Base-by-base conservation (phyloP, 352 stramenopile genomes). In the Thraustochytrium sp. region DNA sequence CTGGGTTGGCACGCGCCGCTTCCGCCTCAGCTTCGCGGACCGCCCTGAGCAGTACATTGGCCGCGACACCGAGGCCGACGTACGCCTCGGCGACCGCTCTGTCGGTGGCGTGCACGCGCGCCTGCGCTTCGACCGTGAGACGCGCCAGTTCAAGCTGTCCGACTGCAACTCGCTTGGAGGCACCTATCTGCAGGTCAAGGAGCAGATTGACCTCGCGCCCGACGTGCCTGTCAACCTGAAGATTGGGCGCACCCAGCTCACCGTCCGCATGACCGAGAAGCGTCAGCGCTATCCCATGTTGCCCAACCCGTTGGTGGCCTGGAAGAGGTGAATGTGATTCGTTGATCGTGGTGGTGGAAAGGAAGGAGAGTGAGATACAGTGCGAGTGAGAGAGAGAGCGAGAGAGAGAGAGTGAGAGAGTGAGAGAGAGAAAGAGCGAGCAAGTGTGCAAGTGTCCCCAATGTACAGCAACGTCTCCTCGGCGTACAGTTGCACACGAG, bases 1-100 rank as follows among this genome's bases (percentile, higher is more conserved):
- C 34, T 84, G 75, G 75, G 59, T 84, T 23, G 75, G 75, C 3
- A 84, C 75, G 0, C 40, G 75, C 34, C 75, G 75, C n/a, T 84
- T 84, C 9, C 29, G 75, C 9, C 61, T 84, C 31, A 76, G 55
- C 49, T 84, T 84, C 29, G 56, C 75, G 23, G 75, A 75, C 26
- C 61, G 68, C 54, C 26, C 11, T 36, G 36, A 76, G 38, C 36
- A 29, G 9, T 34, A 23, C 38, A 84, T 84, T 63, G 61, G 75
- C 23, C 44, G 55, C 16, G 55, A 76, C 34, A 13, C 61, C 34
- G 61, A 84, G 8, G 75, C 75, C 34, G 75, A 84, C 38, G 75
- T 84, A 18, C 42, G 42, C 36, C 61, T 84, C 34, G 26, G 29
- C 18, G 75, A 84, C 44, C 29, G 55, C 23, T 84, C 75, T 16